A percentile compares a stretch with the other conserved stretches of the same genome.
Evolutionary conservation across 2,329 filamentous ascomycete species (phyloP).

Genomic region (Beauveria sp.): DNA sequence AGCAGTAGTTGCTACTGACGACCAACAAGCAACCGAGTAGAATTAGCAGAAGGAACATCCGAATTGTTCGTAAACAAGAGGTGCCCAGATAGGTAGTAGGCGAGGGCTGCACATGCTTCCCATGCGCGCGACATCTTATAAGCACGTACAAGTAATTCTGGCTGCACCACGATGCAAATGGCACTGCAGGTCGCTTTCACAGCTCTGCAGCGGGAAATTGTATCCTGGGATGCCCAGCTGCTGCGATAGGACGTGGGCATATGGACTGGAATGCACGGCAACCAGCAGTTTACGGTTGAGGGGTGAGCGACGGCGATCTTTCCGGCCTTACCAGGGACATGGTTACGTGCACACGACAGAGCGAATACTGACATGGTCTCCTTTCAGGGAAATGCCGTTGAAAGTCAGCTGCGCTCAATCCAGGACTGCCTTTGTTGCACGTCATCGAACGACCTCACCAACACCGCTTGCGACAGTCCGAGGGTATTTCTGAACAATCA

Average conservation of each 20-base stretch:
- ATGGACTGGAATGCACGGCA: not conserved
- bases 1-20: not conserved
- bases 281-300: not conserved
- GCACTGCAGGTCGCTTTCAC: not conserved
- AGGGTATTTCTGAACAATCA: too few relatives aligned
- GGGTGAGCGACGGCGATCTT: not conserved
- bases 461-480: too few relatives aligned
- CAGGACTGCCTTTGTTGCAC: too few relatives aligned
- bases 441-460: too few relatives aligned
- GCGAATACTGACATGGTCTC: not conserved
- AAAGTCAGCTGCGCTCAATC: too few relatives aligned
- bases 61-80: not conserved
- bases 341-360: not conserved
- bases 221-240: not conserved
- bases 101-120: too few relatives aligned
- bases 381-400: too few relatives aligned
- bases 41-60: not conserved
- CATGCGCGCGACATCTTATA: not conserved
- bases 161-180: not conserved
- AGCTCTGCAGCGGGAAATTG: not conserved
- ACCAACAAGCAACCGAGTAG: not conserved
- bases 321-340: not conserved
- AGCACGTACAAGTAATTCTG: not conserved
- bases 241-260: not conserved
- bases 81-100: too few relatives aligned